Base-by-base conservation (phyloP, 1,284 basidiomycete species). In the Mycosarcoma maydis region DNA sequence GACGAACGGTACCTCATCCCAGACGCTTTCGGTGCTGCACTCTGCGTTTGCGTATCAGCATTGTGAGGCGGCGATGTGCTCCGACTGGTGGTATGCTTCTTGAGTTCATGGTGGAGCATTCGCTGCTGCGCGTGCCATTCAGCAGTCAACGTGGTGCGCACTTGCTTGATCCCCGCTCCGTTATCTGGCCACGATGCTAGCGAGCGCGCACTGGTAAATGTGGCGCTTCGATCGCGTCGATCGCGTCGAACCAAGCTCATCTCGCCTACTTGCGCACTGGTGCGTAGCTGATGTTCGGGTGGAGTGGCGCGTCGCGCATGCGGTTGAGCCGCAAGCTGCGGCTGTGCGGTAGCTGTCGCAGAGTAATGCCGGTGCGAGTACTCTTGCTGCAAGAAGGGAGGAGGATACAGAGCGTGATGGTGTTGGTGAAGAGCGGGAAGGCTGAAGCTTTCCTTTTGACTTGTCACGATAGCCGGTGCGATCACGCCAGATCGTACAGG, bases 361-460 rank as follows among this genome's bases (percentile, higher is more conserved):
- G n/a, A n/a, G n/a, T n/a, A n/a, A n/a, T n/a, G n/a, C n/a, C n/a
- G n/a, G n/a, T n/a, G n/a, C n/a, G n/a, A n/a, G n/a, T n/a, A n/a
- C n/a, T n/a, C n/a, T n/a, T n/a, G n/a, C n/a, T n/a, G 9, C 1
- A 37, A 8, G 16, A 23, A 40, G 23, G 36, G 17, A 20, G 8
- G 20, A 6, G 36, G 22, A 13, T 39, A 24, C 11, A 23, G 14
- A 23, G 11, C 11, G 32, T 34, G n/a, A 30, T 10, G 9, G 14
- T 30, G 29, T 8, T 39, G 27, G 19, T 41, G 26, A 32, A 22
- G 47, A 9, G 36, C 19, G 20, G 13, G 23, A 24, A 57, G 17
- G 2, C 52, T 43, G 19, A 61, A 53, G 38, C 32, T 41, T 20
- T 68, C 65, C 22, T 60, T 60, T 43, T 68, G 65, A 38, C 53